Evolutionary conservation across 257 asterid species (phyloP), one percentile per base, ranked within the genome.

Genomic region (Fraxinus americana): DNA sequence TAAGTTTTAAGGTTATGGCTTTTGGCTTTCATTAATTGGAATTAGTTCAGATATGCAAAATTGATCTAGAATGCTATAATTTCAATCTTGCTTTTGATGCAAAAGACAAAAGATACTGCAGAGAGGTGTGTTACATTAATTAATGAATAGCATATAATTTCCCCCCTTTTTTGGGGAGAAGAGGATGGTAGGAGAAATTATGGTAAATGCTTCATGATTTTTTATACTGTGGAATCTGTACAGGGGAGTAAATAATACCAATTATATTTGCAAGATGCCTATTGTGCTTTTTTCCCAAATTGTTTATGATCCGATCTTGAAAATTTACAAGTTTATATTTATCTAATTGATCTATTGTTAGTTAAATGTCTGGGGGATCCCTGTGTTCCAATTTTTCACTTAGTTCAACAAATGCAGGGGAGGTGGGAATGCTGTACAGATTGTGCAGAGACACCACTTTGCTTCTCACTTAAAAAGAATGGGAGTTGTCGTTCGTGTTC

Each of bases 371-470:
- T 77, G 75, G n/a, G 69, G 75, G 41, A 48, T 45, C 57, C 43
- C 61, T 82, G 67, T 67, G 79, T 74, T 78, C 70, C 27, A 54
- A 48, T 70, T 72, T 73, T 65, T 77, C 77, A 25, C 74, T 79
- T 71, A 25, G 30, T 81, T 41, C 72, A 77, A 80, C 81, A 78
- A 74, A 77, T 85, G 85, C 93, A 95, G 99, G 94, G 97, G 98
- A 72, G 85, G 88, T 79, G 91, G 89, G 67, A 87, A 89, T 80
- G 79, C 91, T 79, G 98, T 95, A 90, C 99, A 95, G 89, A 95
- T 95, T 88, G 90, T 95, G 72, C 99, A 93, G 86, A 91, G 99
- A 67, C 97, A 95, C 87, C 99, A 95, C 88, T 95, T 95, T 81
- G 99, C 99, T 25, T 95, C 99, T 65, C 87, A 95, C 84, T 87